Percentiles rank a stretch among this genome's conserved stretches.
phyloP scores from a whole-genome alignment of 164 flowering plant genomes.

The Nymphaea colorata region DNA sequence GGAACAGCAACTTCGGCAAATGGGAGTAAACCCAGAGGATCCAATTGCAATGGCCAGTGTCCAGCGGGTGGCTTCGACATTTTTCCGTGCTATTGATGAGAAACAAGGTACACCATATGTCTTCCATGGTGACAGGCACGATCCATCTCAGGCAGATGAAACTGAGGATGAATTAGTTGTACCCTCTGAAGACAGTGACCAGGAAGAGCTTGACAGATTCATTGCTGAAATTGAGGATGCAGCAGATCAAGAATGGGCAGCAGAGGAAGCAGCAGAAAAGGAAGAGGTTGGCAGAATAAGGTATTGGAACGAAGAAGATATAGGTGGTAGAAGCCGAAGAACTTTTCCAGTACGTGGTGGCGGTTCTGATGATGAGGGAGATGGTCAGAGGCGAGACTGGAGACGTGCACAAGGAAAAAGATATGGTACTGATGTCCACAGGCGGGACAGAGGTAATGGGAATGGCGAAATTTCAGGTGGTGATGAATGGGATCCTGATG shows the following conservation, averaged over 20 bases:
- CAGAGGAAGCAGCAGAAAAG: conserved; percentile 76
- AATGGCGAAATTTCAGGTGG: conserved; percentile 17
- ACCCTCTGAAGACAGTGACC: conserved; percentile 58
- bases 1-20: conserved; percentile 83
- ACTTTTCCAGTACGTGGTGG: conserved; percentile 17
- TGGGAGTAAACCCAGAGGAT: conserved; percentile 92
- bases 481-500: conserved; percentile 32
- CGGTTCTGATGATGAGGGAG: conserved; percentile 24
- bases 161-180: conserved; percentile 24
- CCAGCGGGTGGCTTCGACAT: conserved; percentile 90
- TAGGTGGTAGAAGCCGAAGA: conserved; percentile 40
- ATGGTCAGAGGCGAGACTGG: conserved; percentile 22
- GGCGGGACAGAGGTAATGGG: conserved; percentile 21
- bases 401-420: conserved; percentile 10
- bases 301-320: conserved; percentile 66
- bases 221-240: conserved; percentile 95
- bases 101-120: conserved; percentile 90
- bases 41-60: conserved; percentile 95
- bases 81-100: conserved; percentile 90
- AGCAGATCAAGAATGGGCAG: conserved; percentile 88
- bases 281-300: conserved; percentile 55
- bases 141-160: not conserved
- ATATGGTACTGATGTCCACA: conserved; percentile 10
- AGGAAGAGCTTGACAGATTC: conserved; percentile 83
- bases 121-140: conserved; percentile 43